These are phyloP conservation scores for Flaveria floridana DNA, from an alignment of 140 eudicot genomes.

Conservation along the genomic window DNA sequence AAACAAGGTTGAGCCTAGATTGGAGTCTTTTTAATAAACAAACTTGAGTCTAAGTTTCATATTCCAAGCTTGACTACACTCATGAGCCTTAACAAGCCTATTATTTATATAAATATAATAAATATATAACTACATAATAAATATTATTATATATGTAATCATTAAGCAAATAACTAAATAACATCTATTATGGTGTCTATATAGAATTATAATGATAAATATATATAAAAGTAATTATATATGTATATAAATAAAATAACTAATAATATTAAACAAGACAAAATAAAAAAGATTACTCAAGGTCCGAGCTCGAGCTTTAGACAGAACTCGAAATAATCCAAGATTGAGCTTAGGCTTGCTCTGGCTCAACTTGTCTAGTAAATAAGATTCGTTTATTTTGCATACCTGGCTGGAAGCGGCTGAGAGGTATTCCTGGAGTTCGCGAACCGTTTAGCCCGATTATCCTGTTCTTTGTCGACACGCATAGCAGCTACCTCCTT, in stretches of 20 bases:
- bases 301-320: background rate
- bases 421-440: slow-evolving; percentile 66
- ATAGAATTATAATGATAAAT: background rate
- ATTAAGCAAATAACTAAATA: no score
- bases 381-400: background rate
- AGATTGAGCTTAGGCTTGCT: background rate
- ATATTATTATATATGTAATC: background rate
- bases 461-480: slow-evolving; percentile 79
- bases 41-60: no score
- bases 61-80: no score
- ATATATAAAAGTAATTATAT: background rate
- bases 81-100: background rate
- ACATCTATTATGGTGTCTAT: no score
- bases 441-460: slow-evolving; percentile 60
- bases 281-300: background rate
- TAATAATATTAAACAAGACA: background rate
- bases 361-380: background rate
- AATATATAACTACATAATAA: background rate
- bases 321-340: background rate
- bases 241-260: background rate
- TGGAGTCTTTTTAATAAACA: background rate
- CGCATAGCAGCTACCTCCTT: slow-evolving; percentile 98
- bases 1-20: background rate
- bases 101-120: no score
- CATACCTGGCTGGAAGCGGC: slow-evolving; percentile 67